These are phyloP conservation scores for Amanita molliuscula DNA, from an alignment of 768 basidiomycete species.

Conservation along the genomic window DNA sequence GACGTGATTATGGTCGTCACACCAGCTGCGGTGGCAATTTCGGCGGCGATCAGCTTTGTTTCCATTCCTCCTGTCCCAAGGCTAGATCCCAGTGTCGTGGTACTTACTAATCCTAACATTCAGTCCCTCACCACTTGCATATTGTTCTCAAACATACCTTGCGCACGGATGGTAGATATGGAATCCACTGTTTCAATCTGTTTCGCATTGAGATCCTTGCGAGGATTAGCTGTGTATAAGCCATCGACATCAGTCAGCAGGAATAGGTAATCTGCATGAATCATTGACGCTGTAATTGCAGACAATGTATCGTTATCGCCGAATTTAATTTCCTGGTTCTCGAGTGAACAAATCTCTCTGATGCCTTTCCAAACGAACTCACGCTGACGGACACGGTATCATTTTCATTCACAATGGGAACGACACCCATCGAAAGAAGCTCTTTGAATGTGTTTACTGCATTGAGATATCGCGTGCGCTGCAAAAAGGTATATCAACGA, in stretches of 20 bases:
- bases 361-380: conserved; percentile 20
- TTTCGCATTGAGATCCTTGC: conserved; percentile 76
- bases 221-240: conserved; percentile 89
- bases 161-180: conserved; percentile 64
- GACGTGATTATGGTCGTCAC: conserved; percentile 87
- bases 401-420: conserved; percentile 99
- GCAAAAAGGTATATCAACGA: conserved; percentile 11
- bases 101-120: conserved; percentile 56
- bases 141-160: conserved; percentile 42
- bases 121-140: background rate
- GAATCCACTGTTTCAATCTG: conserved; percentile 79
- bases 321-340: conserved; percentile 93
- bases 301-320: conserved; percentile 98
- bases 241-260: conserved; percentile 95
- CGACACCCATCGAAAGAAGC: conserved; percentile 84
- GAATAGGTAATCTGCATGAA: conserved; percentile 96
- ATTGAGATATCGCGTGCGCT: conserved; percentile 94
- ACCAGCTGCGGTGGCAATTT: conserved; percentile 92
- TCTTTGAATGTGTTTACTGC: conserved; percentile 94
- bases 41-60: conserved; percentile 96
- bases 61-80: conserved; percentile 99
- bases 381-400: conserved; percentile 98
- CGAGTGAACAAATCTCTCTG: background rate
- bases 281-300: conserved; percentile 95
- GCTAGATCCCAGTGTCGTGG: conserved; percentile 82